Conservation (phyloP, 495 filamentous ascomycete genomes). For the Tuber microsphaerosporum region DNA sequence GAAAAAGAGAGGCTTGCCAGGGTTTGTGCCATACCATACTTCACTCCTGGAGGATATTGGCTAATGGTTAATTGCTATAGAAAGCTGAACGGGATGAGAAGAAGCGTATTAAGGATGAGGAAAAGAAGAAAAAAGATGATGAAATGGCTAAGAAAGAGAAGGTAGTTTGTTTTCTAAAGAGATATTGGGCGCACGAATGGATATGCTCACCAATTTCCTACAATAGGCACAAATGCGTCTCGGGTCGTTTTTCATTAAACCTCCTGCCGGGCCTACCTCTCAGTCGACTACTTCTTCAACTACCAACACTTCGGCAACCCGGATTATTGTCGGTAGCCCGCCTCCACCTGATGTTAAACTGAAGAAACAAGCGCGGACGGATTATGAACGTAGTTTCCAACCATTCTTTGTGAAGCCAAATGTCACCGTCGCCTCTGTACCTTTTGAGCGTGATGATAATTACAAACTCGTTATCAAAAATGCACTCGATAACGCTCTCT, state of each 20-base stretch:
- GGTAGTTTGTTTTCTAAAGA: slow-evolving; percentile 48
- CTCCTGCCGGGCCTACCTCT: slow-evolving; percentile 42
- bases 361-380: slow-evolving; percentile 45
- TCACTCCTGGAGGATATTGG: slow-evolving; percentile 42
- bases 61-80: slow-evolving; percentile 44
- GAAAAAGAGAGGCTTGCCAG: slow-evolving; percentile 48
- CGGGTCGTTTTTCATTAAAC: slow-evolving; percentile 58
- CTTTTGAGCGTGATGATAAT: slow-evolving; percentile 48
- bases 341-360: slow-evolving; percentile 25
- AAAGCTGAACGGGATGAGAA: slow-evolving; percentile 48
- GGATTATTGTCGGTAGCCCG: slow-evolving; percentile 29
- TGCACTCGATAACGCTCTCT: slow-evolving; percentile 40
- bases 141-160: slow-evolving; percentile 62
- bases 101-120: slow-evolving; percentile 49
- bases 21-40: slow-evolving; percentile 43
- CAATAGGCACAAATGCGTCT: slow-evolving; percentile 53
- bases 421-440: slow-evolving; percentile 53
- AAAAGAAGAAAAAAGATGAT: slow-evolving; percentile 55
- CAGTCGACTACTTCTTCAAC: slow-evolving; percentile 32
- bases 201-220: slow-evolving; percentile 19
- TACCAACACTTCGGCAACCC: slow-evolving; percentile 11
- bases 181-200: background rate
- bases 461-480: slow-evolving; percentile 49
- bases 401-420: slow-evolving; percentile 68
- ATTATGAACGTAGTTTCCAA: slow-evolving; percentile 67